Conservation (phyloP, 768 basidiomycete species). For the Boletus sp. region DNA sequence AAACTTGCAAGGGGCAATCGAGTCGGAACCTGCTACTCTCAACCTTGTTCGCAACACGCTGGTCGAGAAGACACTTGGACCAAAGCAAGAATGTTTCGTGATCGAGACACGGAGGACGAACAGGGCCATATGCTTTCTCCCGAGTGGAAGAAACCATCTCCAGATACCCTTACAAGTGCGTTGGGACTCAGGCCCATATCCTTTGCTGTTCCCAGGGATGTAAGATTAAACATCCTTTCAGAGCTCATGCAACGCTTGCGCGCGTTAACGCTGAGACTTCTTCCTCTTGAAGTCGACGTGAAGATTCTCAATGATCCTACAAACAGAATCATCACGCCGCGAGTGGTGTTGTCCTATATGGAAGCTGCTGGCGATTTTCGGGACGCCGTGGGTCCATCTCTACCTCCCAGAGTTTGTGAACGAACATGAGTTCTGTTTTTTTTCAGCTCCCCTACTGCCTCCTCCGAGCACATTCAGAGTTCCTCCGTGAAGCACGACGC, state of each 20-base stretch:
- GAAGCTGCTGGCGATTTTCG: slow-evolving; percentile 85
- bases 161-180: slow-evolving; percentile 78
- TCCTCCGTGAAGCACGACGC: slow-evolving; percentile 76
- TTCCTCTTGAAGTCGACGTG: slow-evolving; percentile 79
- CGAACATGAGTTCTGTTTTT: neutral
- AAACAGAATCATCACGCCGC: slow-evolving; percentile 79
- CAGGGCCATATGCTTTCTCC: slow-evolving; percentile 44
- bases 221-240: slow-evolving; percentile 26
- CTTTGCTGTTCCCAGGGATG: too few relatives aligned
- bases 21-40: too few relatives aligned
- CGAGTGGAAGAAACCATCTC: slow-evolving; percentile 53
- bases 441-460: slow-evolving; percentile 78
- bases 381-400: slow-evolving; percentile 61
- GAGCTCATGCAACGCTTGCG: slow-evolving; percentile 82
- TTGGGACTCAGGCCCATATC: neutral
- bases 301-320: slow-evolving; percentile 69
- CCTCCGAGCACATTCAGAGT: slow-evolving; percentile 73
- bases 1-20: too few relatives aligned
- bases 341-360: slow-evolving; percentile 72
- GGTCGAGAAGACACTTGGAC: too few relatives aligned
- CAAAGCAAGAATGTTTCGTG: slow-evolving; percentile 26
- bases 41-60: too few relatives aligned
- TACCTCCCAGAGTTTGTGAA: neutral
- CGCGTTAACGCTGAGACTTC: slow-evolving; percentile 67
- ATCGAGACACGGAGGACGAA: slow-evolving; percentile 34